Percentiles rank a stretch among this genome's conserved stretches.
Conservation (phyloP, 805 yeast genomes). For the Saccharomycopsis sp. region DNA sequence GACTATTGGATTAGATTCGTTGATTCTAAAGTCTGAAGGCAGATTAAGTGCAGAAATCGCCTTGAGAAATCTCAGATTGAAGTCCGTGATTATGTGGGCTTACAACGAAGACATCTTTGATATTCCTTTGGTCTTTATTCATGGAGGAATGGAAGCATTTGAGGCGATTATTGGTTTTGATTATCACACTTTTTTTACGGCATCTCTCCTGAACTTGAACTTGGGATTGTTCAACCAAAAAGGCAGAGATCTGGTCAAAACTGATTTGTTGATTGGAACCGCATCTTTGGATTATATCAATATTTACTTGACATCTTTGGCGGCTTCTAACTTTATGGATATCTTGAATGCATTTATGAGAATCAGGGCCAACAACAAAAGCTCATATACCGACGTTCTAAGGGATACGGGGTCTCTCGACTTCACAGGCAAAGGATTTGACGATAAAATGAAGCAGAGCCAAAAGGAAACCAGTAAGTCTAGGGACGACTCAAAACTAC, state of each 20-base stretch:
- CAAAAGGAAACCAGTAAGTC: neutral
- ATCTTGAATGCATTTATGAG: conserved; percentile 64
- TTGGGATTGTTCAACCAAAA: conserved; percentile 65
- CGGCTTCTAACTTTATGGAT: conserved; percentile 78
- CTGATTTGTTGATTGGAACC: conserved; percentile 55
- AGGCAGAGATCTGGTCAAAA: conserved; percentile 36
- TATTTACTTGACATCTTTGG: conserved; percentile 70
- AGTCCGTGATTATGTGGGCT: conserved; percentile 71
- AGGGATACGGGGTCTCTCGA: conserved; percentile 52
- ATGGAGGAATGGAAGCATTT: conserved; percentile 48
- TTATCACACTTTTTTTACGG: conserved; percentile 74
- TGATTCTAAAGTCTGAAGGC: conserved; percentile 57
- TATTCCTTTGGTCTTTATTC: conserved; percentile 62
- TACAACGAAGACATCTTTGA: conserved; percentile 35
- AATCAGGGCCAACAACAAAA: conserved; percentile 63
- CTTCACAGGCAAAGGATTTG: conserved; percentile 67
- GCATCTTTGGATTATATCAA: conserved; percentile 46
- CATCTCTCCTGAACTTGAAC: conserved; percentile 40
- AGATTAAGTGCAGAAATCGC: conserved; percentile 69
- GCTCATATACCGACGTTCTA: conserved; percentile 70
- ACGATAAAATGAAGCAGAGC: conserved; percentile 31
- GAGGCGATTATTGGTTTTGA: conserved; percentile 69
- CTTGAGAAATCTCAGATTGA: conserved; percentile 43
- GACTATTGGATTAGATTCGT: conserved; percentile 48
- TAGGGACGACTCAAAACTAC: conserved; percentile 4